Percentiles rank a stretch among this genome's conserved stretches.
These are phyloP conservation scores for Pulveroboletus sp. DNA, from an alignment of 1,284 basidiomycete species.

Conservation along the genomic window DNA sequence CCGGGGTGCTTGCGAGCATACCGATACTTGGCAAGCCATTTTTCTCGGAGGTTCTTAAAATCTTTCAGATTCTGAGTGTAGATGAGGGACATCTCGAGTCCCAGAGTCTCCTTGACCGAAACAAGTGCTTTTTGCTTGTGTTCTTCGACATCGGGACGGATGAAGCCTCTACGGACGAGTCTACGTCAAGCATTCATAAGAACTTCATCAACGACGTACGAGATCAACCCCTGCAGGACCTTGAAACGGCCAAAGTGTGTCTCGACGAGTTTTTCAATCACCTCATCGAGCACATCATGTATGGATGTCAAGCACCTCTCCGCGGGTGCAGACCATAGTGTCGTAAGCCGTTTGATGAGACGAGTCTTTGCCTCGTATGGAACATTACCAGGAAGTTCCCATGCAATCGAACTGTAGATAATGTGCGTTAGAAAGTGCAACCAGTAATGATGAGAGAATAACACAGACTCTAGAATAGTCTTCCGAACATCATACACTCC, in stretches of 20 bases:
- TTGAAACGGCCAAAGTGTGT: conserved; percentile 36
- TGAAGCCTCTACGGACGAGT: conserved; percentile 17
- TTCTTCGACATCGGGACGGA: conserved; percentile 22
- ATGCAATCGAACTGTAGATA: conserved; percentile 39
- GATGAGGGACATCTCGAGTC: conserved; percentile 26
- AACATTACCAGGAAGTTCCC: conserved; percentile 50
- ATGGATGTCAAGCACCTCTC: conserved; percentile 39
- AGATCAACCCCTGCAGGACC: conserved; percentile 27
- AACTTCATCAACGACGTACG: conserved; percentile 20
- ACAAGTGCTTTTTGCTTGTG: conserved; percentile 9
- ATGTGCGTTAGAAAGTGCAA: background rate
- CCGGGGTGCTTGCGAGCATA: conserved; percentile 3
- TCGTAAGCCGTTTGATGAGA: conserved; percentile 39
- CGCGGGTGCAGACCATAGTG: conserved; percentile 40
- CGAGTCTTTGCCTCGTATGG: conserved; percentile 47
- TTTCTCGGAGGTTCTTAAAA: conserved; percentile 11
- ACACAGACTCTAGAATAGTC: conserved; percentile 30
- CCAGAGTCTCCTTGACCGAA: conserved; percentile 23
- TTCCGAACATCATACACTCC: conserved; percentile 32
- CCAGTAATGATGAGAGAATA: background rate
- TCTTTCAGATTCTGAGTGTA: conserved; percentile 33
- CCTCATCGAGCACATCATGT: conserved; percentile 18
- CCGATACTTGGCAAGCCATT: conserved; percentile 21
- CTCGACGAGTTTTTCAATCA: conserved; percentile 19
- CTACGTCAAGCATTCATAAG: background rate